Evolutionary conservation across 441 rosid species (phyloP).

Genomic region (Mallotus repandus): DNA sequence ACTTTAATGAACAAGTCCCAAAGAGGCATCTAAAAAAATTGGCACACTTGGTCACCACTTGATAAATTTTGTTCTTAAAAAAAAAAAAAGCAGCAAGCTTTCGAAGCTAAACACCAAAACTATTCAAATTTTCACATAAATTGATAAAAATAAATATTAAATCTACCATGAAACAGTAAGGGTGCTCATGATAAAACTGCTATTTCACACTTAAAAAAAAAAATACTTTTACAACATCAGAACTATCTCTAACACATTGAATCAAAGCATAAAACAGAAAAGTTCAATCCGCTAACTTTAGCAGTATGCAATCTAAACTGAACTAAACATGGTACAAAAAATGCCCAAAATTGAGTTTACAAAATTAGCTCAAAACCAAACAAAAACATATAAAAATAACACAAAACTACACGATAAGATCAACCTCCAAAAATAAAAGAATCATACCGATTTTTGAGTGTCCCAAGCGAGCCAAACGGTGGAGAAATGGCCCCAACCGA

Average conservation of each 20-base stretch:
- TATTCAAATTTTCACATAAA: background rate
- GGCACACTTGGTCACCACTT: background rate
- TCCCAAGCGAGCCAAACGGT: slow-evolving; percentile 85
- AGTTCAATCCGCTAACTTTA: background rate
- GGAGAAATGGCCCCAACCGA: slow-evolving; percentile 81
- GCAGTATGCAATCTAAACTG: background rate
- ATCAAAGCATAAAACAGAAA: background rate
- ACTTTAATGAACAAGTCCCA: no score
- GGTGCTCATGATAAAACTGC: no score
- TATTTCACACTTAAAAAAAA: background rate
- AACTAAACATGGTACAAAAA: background rate
- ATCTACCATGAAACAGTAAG: no score
- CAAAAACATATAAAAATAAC: background rate
- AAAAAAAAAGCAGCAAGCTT: background rate
- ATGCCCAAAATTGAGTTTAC: background rate
- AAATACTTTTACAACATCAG: background rate
- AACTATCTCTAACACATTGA: background rate
- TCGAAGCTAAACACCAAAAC: background rate
- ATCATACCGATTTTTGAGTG: slow-evolving; percentile 41
- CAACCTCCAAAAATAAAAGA: background rate
- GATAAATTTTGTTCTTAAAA: no score
- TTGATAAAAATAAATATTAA: no score
- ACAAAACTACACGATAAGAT: no score
- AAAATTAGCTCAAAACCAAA: background rate
- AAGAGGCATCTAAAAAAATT: no score